Conservation (phyloP, 2,329 filamentous ascomycete genomes). For the Exserohilum rostratum region DNA sequence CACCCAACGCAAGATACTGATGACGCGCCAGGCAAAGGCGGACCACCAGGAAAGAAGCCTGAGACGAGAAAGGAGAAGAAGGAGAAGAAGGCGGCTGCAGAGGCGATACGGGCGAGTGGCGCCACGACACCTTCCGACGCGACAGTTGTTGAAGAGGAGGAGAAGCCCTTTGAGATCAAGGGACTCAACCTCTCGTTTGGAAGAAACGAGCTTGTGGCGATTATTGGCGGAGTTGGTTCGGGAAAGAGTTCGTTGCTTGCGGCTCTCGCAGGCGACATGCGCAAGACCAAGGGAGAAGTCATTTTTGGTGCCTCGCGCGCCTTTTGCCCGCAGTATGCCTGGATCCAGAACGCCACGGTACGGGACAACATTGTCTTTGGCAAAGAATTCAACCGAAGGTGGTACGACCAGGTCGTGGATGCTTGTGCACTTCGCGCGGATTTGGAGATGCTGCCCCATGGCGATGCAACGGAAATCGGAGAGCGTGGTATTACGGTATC, state of each 20-base stretch:
- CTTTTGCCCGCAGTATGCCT: slow-evolving; percentile 95
- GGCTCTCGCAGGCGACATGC: slow-evolving; percentile 92
- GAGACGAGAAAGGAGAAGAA: slow-evolving; percentile 59
- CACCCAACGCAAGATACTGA: slow-evolving; percentile 60
- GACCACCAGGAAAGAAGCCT: slow-evolving; percentile 43
- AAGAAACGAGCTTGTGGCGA: slow-evolving; percentile 77
- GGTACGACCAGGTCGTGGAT: slow-evolving; percentile 84
- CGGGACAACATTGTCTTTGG: slow-evolving; percentile 92
- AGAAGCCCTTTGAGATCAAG: slow-evolving; percentile 74
- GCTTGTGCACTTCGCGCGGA: slow-evolving; percentile 86
- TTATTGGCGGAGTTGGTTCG: slow-evolving; percentile 88
- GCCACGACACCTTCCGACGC: slow-evolving; percentile 57
- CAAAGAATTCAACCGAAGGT: slow-evolving; percentile 70
- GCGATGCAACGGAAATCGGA: slow-evolving; percentile 90
- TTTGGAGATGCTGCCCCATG: slow-evolving; percentile 88
- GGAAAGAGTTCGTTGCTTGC: slow-evolving; percentile 90
- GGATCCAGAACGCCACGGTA: slow-evolving; percentile 93
- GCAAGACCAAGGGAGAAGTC: slow-evolving; percentile 75
- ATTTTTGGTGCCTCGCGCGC: slow-evolving; percentile 79
- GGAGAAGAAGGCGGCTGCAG: slow-evolving; percentile 48
- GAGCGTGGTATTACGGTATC: slow-evolving; percentile 95
- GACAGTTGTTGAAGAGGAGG: slow-evolving; percentile 54
- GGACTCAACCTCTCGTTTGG: slow-evolving; percentile 71
- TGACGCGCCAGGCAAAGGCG: slow-evolving; percentile 33
- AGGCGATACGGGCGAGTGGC: slow-evolving; percentile 28